Evolutionary conservation across 2,329 filamentous ascomycete species (phyloP).

Genomic region (Ilyonectria robusta): DNA sequence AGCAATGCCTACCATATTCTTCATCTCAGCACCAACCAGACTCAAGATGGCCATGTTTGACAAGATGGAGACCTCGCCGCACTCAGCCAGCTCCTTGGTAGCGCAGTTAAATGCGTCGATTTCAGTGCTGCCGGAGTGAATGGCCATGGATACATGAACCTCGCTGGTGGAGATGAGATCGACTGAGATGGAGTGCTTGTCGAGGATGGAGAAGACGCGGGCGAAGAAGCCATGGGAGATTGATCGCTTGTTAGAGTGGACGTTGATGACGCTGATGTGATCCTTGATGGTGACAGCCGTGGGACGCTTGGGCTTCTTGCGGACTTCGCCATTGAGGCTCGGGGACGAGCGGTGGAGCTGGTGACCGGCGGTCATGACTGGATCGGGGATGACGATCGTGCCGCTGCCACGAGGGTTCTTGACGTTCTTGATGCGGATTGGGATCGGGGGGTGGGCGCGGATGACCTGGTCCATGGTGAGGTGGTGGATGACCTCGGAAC

Average conservation of each 20-base stretch:
- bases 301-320: conserved; percentile 78
- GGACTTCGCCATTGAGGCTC: conserved; percentile 48
- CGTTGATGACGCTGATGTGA: conserved; percentile 96
- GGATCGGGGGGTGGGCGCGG: conserved; percentile 82
- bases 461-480: conserved; percentile 98
- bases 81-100: conserved; percentile 80
- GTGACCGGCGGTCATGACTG: conserved; percentile 66
- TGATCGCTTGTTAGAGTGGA: conserved; percentile 97
- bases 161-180: conserved; percentile 97
- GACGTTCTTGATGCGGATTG: conserved; percentile 92
- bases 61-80: conserved; percentile 91
- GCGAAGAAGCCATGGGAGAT: conserved; percentile 97
- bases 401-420: conserved; percentile 86
- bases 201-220: conserved; percentile 91
- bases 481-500: conserved; percentile 97
- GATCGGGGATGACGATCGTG: conserved; percentile 87
- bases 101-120: conserved; percentile 76
- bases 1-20: conserved; percentile 95
- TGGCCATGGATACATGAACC: conserved; percentile 97
- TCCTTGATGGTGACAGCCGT: conserved; percentile 98
- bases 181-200: conserved; percentile 88
- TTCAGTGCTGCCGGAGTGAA: conserved; percentile 82
- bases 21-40: conserved; percentile 94
- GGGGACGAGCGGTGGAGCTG: conserved; percentile 69
- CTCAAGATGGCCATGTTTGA: conserved; percentile 96